These are phyloP conservation scores for Trichoderma reesei DNA, from an alignment of 495 filamentous ascomycete species.

Conservation along the genomic window DNA sequence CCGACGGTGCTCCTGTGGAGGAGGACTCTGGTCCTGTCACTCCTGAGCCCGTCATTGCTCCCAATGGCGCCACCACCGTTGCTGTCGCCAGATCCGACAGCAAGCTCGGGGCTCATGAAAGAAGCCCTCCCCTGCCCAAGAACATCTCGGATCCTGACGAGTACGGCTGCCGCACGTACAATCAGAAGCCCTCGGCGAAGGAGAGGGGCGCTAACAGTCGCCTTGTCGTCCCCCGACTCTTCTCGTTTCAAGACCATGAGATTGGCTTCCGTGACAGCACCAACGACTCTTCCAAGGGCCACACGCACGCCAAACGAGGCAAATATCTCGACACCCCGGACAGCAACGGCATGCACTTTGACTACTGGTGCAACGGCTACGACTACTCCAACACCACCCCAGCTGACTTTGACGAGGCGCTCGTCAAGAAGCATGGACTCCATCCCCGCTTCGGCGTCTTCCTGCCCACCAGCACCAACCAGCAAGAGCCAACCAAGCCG, in stretches of 20 bases:
- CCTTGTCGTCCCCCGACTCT: conserved; percentile 30
- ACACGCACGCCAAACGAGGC: conserved; percentile 29
- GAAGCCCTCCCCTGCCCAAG: conserved; percentile 28
- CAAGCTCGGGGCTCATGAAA: conserved; percentile 12
- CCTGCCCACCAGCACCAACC: conserved; percentile 18
- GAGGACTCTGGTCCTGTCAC: conserved; percentile 29
- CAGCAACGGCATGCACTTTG: conserved; percentile 32
- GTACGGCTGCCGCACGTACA: conserved; percentile 26
- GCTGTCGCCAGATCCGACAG: conserved; percentile 13
- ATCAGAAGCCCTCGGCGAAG: conserved; percentile 15
- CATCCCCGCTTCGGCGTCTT: conserved; percentile 35
- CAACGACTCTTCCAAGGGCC: conserved; percentile 32
- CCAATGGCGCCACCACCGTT: conserved; percentile 14
- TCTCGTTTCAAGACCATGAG: conserved; percentile 30
- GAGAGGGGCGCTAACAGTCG: conserved; percentile 30
- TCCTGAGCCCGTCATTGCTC: conserved; percentile 19
- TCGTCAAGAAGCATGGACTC: conserved; percentile 32
- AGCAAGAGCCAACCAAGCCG: conserved; percentile 23
- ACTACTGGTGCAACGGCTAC: conserved; percentile 31
- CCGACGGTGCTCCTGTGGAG: conserved; percentile 22
- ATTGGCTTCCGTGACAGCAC: conserved; percentile 43
- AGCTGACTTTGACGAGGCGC: conserved; percentile 29
- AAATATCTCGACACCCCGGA: conserved; percentile 31
- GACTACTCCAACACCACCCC: conserved; percentile 30
- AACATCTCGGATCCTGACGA: conserved; percentile 30